Evolutionary conservation across 805 yeast species (phyloP), one percentile per base, ranked within the genome.

Genomic region (Yamadazyma kitorensis): DNA sequence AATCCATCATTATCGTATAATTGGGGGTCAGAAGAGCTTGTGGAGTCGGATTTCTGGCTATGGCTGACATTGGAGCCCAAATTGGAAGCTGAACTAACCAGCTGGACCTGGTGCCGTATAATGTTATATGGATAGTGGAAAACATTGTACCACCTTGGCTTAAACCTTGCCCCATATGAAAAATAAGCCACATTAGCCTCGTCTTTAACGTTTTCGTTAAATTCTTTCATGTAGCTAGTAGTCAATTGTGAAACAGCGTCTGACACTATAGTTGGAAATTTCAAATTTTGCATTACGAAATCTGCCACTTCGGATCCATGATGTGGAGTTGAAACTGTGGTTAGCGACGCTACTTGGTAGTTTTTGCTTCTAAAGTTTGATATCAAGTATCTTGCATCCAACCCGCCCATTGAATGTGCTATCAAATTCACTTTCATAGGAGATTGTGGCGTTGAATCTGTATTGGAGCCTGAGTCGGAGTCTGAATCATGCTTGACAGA

Each of bases 381-480:
- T 2, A 87, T 83, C 44, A 89, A 57, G 52, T 79, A 86, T 33
- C 97, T 62, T 21, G 88, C 76, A 51, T 89, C 96, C 19, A 88
- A 61, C 0, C 97, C 97, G 4, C 97, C 97, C 96, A 88, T 87
- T 0, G 96, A 86, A 53, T 88, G 97, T 5, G 93, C 93, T 17
- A 88, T 68, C 27, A 88, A 54, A 50, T 89, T 89, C 11, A 88
- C 69, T 39, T 77, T 78, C 14, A 78, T 43, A 3, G 61, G 56
- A n/a, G n/a, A n/a, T n/a, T n/a, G n/a, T n/a, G n/a, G n/a, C n/a
- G n/a, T n/a, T n/a, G n/a, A n/a, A n/a, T n/a, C n/a, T n/a, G n/a
- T n/a, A n/a, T n/a, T 17, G 49, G 51, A 9, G 6, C n/a, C 10
- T 19, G 6, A n/a, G 18, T 21, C 18, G 3, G 10, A n/a, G 24